Base-by-base conservation (phyloP, 176 grass and related monocot species). In the Eragrostis nindensis region DNA sequence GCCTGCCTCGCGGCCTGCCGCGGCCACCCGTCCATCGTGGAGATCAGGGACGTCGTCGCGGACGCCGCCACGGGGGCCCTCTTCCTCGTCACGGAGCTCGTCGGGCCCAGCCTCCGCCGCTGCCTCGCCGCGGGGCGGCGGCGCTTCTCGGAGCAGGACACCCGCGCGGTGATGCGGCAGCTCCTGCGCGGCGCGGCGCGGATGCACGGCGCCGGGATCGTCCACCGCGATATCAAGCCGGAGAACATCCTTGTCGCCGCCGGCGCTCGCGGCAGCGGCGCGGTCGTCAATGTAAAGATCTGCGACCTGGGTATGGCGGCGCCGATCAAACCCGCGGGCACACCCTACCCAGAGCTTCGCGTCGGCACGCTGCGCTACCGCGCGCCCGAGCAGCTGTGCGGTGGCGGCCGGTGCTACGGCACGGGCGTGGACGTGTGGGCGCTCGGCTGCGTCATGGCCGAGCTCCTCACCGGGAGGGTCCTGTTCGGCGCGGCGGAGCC, bases 401-500 rank as follows among this genome's bases (percentile, higher is more conserved):
- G 27, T 7, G 46, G 76, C 30, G 0, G 3, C 6, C 29, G 19
- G 19, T 30, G 38, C 44, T 79, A 53, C 21, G 45, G 76, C 0
- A 0, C 62, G 0, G 77, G 29, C 41, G 45, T 71, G 40, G 65
- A 81, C 62, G n/a, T 81, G 22, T 73, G 70, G 79, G 70, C 68
- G 36, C n/a, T 54, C 6, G 57, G 68, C 16, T 70, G 69, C 52
- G 69, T 44, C 10, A 54, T 73, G 69, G 68, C 84, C n/a, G 63
- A 73, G 76, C 48, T 73, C 30, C 57, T 79, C 55, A 32, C 56
- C n/a, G 74, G 71, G 3, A 24, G 54, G 56, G 2, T 26, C 48
- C 48, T 89, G 74, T 80, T 89, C 60, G 43, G 44, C 40, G 22
- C 22, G 2, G 81, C 69, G 15, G 64, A 70, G 0, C 66, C 82